Evolutionary conservation across 495 filamentous ascomycete species (phyloP), one percentile per base, ranked within the genome.

Genomic region (Ramalina intermedia): DNA sequence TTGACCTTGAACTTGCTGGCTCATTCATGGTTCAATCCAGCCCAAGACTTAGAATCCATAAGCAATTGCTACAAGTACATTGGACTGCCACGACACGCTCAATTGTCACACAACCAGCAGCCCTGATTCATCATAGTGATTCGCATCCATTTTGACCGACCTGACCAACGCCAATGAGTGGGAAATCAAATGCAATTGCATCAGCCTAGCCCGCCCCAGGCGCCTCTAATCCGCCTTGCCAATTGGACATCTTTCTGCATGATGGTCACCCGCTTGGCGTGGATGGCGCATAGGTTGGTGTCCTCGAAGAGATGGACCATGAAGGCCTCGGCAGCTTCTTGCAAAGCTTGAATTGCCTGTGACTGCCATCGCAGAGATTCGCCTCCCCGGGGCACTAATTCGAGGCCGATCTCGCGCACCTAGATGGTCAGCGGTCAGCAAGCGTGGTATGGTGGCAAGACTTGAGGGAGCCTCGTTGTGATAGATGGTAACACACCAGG

Each of bases 201-300:
- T 63, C 60, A 79, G 13, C 79, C 79, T 41, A 80, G 55, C 4
- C 79, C 79, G 23, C 72, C 78, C 79, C 79, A 82, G 23, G 70
- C 75, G 1, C 79, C 79, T 24, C 88, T 74, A 69, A 94, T 93
- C 57, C 88, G 69, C 55, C 88, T 72, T 35, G 88, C 88, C 43
- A 95, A 71, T 61, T 94, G 88, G 40, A 95, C 89, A 64, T 95
- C 88, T 64, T 91, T 93, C 61, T 94, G 87, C 88, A 94, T 94
- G 55, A 96, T 94, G 1, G 90, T 96, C 6, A 96, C 89, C 26
- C 90, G 73, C 69, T 94, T 96, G 38, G 90, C 90, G 62, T 96
- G 90, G 26, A 96, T 84, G 16, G 90, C 90, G 66, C 90, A 91
- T 24, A 96, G 74, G 66, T 96, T 95, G 18, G 87, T 84, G 61